Conservation (phyloP, 148 eudicot genomes). For the Chenopodium suecicum region DNA sequence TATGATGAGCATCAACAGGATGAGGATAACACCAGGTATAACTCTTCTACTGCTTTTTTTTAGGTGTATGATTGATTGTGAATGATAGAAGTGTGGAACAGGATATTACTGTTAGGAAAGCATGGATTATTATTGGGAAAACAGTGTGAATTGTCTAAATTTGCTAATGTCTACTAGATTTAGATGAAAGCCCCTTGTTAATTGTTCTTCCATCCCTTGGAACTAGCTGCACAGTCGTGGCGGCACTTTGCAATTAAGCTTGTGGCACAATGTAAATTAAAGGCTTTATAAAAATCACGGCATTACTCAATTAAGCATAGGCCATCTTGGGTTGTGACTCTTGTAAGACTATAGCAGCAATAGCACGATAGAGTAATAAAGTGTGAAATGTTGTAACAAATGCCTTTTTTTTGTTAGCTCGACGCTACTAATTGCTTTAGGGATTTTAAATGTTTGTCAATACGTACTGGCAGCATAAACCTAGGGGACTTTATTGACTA, state of each 20-base stretch:
- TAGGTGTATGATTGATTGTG: background rate
- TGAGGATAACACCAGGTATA: constrained; percentile 69
- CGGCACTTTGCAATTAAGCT: background rate
- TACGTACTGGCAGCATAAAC: background rate
- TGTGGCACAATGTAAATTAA: background rate
- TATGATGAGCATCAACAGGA: constrained; percentile 33
- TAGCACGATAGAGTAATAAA: background rate
- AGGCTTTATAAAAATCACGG: background rate
- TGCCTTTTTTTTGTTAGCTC: background rate
- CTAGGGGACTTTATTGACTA: background rate
- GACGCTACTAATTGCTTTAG: no score
- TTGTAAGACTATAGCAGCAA: background rate
- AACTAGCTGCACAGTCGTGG: background rate
- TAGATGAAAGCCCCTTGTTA: no score
- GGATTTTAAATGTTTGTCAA: no score
- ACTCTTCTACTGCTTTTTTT: background rate
- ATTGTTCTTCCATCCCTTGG: background rate
- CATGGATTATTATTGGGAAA: background rate
- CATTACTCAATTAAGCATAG: background rate
- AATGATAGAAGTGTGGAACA: background rate
- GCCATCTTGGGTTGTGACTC: background rate
- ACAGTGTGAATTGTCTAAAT: background rate
- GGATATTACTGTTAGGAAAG: background rate
- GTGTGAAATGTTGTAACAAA: background rate
- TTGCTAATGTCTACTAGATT: no score